phyloP scores from a whole-genome alignment of 2,329 filamentous ascomycete genomes.

The Penicillium sumatraense region DNA sequence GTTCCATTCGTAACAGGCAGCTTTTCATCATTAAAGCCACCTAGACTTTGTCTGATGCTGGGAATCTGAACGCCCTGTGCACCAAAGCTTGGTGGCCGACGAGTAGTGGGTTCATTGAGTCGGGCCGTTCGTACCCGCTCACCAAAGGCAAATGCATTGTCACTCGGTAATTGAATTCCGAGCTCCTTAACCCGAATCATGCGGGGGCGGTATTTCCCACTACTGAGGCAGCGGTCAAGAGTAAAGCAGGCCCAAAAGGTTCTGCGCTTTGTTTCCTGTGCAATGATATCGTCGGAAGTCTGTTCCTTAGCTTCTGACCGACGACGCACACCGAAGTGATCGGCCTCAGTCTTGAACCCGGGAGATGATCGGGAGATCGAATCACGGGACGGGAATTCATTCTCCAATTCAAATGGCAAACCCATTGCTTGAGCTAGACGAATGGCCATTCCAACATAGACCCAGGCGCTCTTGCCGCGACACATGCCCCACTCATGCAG shows the following conservation, averaged over 20 bases:
- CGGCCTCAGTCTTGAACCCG: conserved; percentile 40
- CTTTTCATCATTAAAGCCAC: conserved; percentile 43
- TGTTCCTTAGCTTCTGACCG: conserved; percentile 42
- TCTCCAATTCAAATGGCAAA: conserved; percentile 50
- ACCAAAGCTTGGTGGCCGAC: conserved; percentile 45
- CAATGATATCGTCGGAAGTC: conserved; percentile 54
- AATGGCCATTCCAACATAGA: conserved; percentile 53
- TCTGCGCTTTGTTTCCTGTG: conserved; percentile 58
- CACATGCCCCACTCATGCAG: conserved; percentile 63
- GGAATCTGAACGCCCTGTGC: conserved; percentile 48
- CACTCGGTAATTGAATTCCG: conserved; percentile 60
- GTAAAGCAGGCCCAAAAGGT: conserved; percentile 65
- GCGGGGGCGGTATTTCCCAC: conserved; percentile 58
- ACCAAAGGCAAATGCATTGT: conserved; percentile 60
- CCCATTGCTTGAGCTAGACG: conserved; percentile 52
- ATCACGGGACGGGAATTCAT: conserved; percentile 52
- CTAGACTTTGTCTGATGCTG: conserved; percentile 46
- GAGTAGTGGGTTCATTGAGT: conserved; percentile 49
- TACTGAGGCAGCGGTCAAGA: conserved; percentile 60
- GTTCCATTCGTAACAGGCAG: conserved; percentile 36
- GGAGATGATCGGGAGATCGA: conserved; percentile 44
- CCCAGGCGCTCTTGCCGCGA: conserved; percentile 58
- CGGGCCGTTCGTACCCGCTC: conserved; percentile 58
- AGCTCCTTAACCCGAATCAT: conserved; percentile 58
- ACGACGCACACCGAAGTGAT: conserved; percentile 43